These are phyloP conservation scores for Rhizopogon vinicolor DNA, from an alignment of 768 basidiomycete genomes.

Conservation along the genomic window DNA sequence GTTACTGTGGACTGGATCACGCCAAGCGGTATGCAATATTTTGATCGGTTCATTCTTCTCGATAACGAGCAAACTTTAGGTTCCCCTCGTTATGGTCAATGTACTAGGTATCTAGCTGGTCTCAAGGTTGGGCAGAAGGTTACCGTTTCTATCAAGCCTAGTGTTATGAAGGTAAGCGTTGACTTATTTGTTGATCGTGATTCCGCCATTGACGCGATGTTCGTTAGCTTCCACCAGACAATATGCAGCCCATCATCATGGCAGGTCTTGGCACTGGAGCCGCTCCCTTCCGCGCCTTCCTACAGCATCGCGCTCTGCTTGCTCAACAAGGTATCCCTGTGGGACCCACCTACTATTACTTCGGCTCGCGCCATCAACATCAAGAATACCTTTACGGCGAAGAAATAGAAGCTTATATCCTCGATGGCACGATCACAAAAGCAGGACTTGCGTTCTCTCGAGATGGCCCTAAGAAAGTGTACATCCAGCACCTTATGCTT, in stretches of 20 bases:
- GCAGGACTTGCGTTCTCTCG: constrained; percentile 96
- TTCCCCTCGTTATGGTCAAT: constrained; percentile 81
- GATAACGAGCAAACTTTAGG: constrained; percentile 40
- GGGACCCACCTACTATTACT: constrained; percentile 97
- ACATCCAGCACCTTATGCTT: constrained; percentile 98
- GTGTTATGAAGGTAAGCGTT: constrained; percentile 89
- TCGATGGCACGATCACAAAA: constrained; percentile 78
- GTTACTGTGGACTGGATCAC: constrained; percentile 95
- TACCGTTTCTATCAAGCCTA: constrained; percentile 96
- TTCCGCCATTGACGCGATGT: constrained; percentile 6
- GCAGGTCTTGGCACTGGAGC: constrained; percentile 98
- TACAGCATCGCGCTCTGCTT: constrained; percentile 90
- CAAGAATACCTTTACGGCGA: constrained; percentile 97
- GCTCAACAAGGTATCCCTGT: constrained; percentile 70
- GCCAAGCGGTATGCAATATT: constrained; percentile 60
- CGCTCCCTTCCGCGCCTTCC: constrained; percentile 98
- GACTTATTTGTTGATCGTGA: neutral
- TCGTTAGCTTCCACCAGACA: constrained; percentile 71
- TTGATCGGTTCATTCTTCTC: neutral
- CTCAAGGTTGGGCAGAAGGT: constrained; percentile 87
- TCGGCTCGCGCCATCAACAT: constrained; percentile 93
- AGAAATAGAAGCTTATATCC: constrained; percentile 91
- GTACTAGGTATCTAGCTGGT: constrained; percentile 88
- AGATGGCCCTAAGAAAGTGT: constrained; percentile 88
- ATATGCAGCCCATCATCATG: constrained; percentile 93